Evolutionary conservation across 2,329 filamentous ascomycete species (phyloP), one percentile per base, ranked within the genome.

Genomic region (Penicillium palitans): DNA sequence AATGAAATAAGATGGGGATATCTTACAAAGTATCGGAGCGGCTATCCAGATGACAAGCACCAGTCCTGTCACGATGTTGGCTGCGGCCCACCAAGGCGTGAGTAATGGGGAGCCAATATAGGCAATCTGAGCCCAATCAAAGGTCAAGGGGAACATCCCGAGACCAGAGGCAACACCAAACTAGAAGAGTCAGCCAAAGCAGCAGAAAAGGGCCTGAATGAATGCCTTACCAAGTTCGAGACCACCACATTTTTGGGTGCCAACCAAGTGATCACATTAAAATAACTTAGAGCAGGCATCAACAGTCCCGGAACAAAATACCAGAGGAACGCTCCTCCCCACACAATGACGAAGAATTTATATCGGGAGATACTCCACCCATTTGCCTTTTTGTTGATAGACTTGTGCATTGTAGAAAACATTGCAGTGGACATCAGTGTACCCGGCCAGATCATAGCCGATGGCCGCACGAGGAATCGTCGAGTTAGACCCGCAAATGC

Each of bases 41-140:
- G 90, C 76, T 55, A 93, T 84, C 90, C 90, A 95, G 88, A 95
- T 93, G 52, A 95, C 89, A 48, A 92, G 77, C 2, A 91, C 85
- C 50, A 95, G 80, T 6, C 90, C 91, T 58, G 88, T 89, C 29
- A 95, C 85, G 39, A 95, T 90, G 68, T 95, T 95, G 76, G 93
- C 85, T 9, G 90, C 88, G 41, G 90, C 89, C 90, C 91, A 92
- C 74, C 93, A 95, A 0, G 91, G 91, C 0, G 91, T 91, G 17
- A 95, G 81, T 7, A 96, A 79, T 0, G 90, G 91, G 4, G 90
- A 95, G 17, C 91, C 91, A 66, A 96, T 95, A 69, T 93, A 86
- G 0, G 91, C 91, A 61, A 96, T 88, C 70, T 96, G 91, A 0
- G 90, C 90, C 91, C 91, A 96, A 77, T 96, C 91, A 69, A 96